Evolutionary conservation across 345 rosid species (phyloP), one percentile per base, ranked within the genome.

Genomic region (Dimocarpus longan): DNA sequence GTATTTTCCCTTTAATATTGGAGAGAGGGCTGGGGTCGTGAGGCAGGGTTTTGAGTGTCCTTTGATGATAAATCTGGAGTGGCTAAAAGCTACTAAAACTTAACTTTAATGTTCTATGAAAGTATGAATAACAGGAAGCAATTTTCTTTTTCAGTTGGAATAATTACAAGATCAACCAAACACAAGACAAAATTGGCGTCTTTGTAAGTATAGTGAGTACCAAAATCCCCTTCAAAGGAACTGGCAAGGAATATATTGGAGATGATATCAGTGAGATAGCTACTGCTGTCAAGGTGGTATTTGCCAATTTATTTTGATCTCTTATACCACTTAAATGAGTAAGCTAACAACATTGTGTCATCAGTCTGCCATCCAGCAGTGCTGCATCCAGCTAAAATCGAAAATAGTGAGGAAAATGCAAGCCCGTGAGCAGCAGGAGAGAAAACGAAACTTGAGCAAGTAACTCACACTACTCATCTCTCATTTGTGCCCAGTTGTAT

Each of bases 241-340:
- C 98, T 10, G 99, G 99, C 65, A 93, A 93, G 85, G 99, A 95
- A 80, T 95, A 93, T 73, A 93, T 95, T 70, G 99, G 99, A 86
- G 97, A 93, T 83, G 98, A 95, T 88, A 92, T 93, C 80, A 89
- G 80, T 5, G 98, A 95, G 89, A 95, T 93, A 57, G 98, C 98
- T 81, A 84, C 88, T 62, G 98, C 99, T 62, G 98, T 95, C 60
- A 95, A 91, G 95, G 98, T 93, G 74, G 64, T 18, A 24, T 73
- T 60, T 68, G 18, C 37, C 54, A 18, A 73, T 74, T 71, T 71
- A 59, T 6, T 37, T 72, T 15, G 19, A 65, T 42, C 22, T 72
- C 52, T 32, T 10, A 68, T 21, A 32, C 18, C 5, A 46, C 21
- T 46, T 16, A 60, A 56, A 48, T 11, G 28, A 78, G 18, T 74